Evolutionary conservation across 768 basidiomycete species (phyloP).

Genomic region (Hericium alpestre): DNA sequence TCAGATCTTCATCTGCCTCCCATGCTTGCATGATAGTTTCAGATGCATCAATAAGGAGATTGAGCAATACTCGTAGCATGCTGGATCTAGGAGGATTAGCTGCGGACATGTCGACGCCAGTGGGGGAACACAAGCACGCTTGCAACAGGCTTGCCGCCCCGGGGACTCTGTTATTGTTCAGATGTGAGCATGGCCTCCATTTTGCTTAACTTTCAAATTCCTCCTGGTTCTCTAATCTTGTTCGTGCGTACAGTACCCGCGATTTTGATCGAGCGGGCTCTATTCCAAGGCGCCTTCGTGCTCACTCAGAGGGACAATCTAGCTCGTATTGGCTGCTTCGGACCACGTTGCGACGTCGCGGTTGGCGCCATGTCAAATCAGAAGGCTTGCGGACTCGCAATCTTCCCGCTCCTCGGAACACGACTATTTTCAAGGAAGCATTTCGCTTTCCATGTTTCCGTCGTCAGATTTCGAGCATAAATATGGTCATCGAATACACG

Average conservation of each 20-base stretch:
- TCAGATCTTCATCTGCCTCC: not conserved
- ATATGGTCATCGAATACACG: too few species aligned
- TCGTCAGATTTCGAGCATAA: too few species aligned
- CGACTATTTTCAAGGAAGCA: too few species aligned
- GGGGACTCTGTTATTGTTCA: not conserved
- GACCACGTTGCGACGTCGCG: too few species aligned
- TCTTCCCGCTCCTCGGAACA: too few species aligned
- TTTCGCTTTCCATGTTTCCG: too few species aligned
- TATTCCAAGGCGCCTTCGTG: too few species aligned
- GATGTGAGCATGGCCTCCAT: not conserved
- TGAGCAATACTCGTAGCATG: not conserved
- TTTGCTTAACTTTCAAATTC: not conserved
- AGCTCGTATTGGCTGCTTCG: too few species aligned
- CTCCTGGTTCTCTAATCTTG: not conserved
- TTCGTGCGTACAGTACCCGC: not conserved
- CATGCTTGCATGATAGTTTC: not conserved
- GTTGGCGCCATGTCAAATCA: too few species aligned
- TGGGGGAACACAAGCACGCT: not conserved
- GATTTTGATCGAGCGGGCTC: not conserved
- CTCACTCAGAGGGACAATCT: too few species aligned
- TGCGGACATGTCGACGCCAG: not conserved
- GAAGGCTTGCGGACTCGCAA: too few species aligned
- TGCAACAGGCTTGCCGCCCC: too few species aligned
- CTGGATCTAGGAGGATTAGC: not conserved
- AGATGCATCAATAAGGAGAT: not conserved